These are phyloP conservation scores for Aspergillus baeticus DNA, from an alignment of 495 filamentous ascomycete species.

Conservation along the genomic window DNA sequence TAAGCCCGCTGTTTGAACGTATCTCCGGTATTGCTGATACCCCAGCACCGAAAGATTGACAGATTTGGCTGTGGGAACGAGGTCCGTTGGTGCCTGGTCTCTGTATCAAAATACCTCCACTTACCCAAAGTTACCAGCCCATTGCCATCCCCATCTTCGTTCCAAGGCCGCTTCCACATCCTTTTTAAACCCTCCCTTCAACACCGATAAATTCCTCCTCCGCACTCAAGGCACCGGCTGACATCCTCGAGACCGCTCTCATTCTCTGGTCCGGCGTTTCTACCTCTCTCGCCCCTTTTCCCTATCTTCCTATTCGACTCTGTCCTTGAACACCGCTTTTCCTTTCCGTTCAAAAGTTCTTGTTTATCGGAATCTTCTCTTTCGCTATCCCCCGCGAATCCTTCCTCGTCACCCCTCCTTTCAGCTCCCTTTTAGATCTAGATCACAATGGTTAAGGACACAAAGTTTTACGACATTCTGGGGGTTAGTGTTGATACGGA, in stretches of 20 bases:
- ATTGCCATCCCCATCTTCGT: conserved; percentile 11
- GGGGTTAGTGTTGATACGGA: conserved; percentile 60
- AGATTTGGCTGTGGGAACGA: background rate
- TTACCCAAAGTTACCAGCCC: conserved; percentile 11
- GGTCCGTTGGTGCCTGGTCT: conserved; percentile 22
- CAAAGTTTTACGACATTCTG: conserved; percentile 80
- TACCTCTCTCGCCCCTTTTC: conserved; percentile 15
- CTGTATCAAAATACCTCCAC: conserved; percentile 16
- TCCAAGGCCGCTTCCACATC: conserved; percentile 11
- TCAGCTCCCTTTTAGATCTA: conserved; percentile 13
- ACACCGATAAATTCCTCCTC: conserved; percentile 8
- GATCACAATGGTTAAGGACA: conserved; percentile 83
- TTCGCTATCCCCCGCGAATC: conserved; percentile 17
- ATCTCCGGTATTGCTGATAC: conserved; percentile 20
- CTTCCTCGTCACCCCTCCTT: conserved; percentile 2
- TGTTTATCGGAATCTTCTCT: conserved; percentile 14
- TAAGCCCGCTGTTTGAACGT: conserved; percentile 9
- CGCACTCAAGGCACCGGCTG: background rate
- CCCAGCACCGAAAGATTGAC: conserved; percentile 10
- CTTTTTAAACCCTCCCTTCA: conserved; percentile 18
- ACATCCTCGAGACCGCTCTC: background rate
- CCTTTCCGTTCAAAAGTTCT: conserved; percentile 20
- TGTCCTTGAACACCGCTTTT: conserved; percentile 12
- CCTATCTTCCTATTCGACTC: conserved; percentile 5
- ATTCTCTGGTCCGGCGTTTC: conserved; percentile 11